Base-by-base conservation (phyloP, 306 rosid species). In the Albizia julibrissin region DNA sequence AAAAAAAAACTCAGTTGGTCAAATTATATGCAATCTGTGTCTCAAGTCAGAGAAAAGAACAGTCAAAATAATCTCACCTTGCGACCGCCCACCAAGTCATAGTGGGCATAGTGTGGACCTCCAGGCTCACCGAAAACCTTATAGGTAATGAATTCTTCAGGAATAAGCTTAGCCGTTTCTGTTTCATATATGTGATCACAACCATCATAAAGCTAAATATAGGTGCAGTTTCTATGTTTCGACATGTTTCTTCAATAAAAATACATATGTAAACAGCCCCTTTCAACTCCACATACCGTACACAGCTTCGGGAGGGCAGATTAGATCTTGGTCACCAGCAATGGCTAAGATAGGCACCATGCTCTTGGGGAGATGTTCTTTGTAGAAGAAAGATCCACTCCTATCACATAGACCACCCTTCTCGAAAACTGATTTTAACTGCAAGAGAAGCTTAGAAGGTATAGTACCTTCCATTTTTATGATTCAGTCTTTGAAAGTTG, bases 241-340 rank as follows among this genome's bases (percentile, higher is more conserved):
- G 13, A 9, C 3, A 9, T 19, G 27, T 37, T 6, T 37, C 47
- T 67, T 19, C 16, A 4, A 18, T 67, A 67, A 33, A 67, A 33
- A 37, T 16, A 18, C 19, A 69, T 1, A 6, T 31, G 8, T 64
- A 39, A 5, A 34, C 7, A 21, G 29, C 15, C 5, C 3, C 22
- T 69, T n/a, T 69, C 3, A 2, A 69, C 54, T 42, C 69, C 6
- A 21, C 56, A 46, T 90, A 95, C 98, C 98, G 4, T 93, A 90
- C 69, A 93, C 94, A 54, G 98, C 98, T 85, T 95, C 98, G 18
- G 97, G 95, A 49, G 98, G 97, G 80, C 98, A 95, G 64, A 93
- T 87, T 42, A 84, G 82, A 87, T 95, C 98, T 56, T 83, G 89
- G 81, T 95, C 98, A 83, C 98, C 98, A 1, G 95, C 98, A 67